These are phyloP conservation scores for Nemania diffusa DNA, from an alignment of 2,329 filamentous ascomycete genomes.

Conservation along the genomic window DNA sequence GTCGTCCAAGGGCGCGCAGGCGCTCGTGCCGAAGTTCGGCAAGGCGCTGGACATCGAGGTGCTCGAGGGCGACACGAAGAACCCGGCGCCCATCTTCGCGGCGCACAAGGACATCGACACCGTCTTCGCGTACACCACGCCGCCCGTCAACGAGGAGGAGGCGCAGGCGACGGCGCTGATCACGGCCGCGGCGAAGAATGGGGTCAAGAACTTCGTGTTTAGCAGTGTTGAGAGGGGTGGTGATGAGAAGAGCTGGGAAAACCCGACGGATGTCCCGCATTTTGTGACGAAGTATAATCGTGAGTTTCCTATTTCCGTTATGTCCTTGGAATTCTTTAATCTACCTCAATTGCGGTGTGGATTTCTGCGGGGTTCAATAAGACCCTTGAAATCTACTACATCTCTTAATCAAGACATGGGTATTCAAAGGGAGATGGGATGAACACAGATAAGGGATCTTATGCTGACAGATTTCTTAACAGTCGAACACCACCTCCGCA, in stretches of 20 bases:
- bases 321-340: too few species aligned
- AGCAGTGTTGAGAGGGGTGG: conserved; percentile 72
- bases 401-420: not conserved
- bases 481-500: conserved; percentile 35
- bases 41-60: conserved; percentile 45
- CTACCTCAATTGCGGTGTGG: too few species aligned
- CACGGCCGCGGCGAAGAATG: conserved; percentile 52
- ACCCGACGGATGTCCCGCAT: conserved; percentile 65
- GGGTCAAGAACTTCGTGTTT: conserved; percentile 69
- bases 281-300: conserved; percentile 66
- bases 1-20: conserved; percentile 48
- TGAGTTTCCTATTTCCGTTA: conserved; percentile 13
- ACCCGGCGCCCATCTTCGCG: conserved; percentile 50
- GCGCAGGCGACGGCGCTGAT: conserved; percentile 51
- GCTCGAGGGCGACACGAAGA: conserved; percentile 50
- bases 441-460: not conserved
- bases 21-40: conserved; percentile 38
- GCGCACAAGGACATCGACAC: conserved; percentile 46
- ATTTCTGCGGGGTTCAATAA: too few species aligned
- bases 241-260: conserved; percentile 58
- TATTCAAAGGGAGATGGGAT: not conserved
- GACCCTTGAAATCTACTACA: too few species aligned
- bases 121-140: conserved; percentile 51
- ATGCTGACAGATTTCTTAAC: conserved; percentile 1
- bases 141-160: conserved; percentile 49